Base-by-base conservation (phyloP, 495 filamentous ascomycete species). In the Daldinia vernicosa region DNA sequence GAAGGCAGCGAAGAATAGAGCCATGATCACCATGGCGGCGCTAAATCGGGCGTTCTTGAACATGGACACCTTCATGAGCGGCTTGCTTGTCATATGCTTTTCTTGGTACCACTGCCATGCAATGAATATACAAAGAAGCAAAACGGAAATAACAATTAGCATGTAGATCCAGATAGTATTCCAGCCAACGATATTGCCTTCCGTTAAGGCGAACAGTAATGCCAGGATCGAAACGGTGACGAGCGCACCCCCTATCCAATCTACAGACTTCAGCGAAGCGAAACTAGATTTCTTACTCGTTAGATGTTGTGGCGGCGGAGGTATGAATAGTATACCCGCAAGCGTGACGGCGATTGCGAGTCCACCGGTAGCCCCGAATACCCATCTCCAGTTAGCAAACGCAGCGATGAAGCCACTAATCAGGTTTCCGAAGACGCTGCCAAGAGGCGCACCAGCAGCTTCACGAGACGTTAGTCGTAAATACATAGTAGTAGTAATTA, bases 171-270 rank as follows among this genome's bases (percentile, higher is more conserved):
- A 93, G 4, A 88, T 84, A 0, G 87, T 90, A 19, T 75, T 75
- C 91, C 91, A 93, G 6, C 91, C 90, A 32, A 90, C 81, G 0
- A 88, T 83, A 62, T 89, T 89, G 15, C 88, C 88, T 71, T 90
- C 84, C 6, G 88, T 88, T 26, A 90, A 72, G n/a, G 86, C 85
- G 58, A 89, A 89, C n/a, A 90, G 75, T 2, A 90, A 82, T 1
- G 83, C 83, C 9, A 90, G 76, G 9, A 92, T 86, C 6, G 90
- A 89, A 28, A 78, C 80, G 9, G 92, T 89, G 47, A 90, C 82
- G 55, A 93, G 80, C 11, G 83, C 76, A 1, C 89, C 89, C 1
- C 91, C 92, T 3, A 89, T 68, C 76, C 90, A 82, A 77, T 93
- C 91, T 63, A 93, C 86, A 24, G 79, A 78, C 19, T 80, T 66